Conservation (phyloP, 2,329 filamentous ascomycete species). For the Beauveria australis region DNA sequence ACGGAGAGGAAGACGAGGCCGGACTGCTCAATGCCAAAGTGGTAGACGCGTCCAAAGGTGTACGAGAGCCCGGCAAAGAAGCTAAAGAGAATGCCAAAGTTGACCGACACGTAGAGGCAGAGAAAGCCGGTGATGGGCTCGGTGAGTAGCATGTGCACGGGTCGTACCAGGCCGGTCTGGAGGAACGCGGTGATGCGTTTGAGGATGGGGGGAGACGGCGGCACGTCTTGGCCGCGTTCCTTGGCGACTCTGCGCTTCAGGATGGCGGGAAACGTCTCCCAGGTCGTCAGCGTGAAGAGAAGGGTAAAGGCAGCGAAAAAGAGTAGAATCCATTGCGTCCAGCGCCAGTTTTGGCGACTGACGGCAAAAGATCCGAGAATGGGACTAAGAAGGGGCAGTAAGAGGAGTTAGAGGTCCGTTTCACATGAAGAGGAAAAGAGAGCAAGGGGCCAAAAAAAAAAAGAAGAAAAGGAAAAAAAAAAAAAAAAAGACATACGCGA, state of each 20-base stretch:
- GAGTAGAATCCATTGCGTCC: constrained; percentile 44
- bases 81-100: constrained; percentile 43
- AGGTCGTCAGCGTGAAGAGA: constrained; percentile 30
- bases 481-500: constrained; percentile 31
- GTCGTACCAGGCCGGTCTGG: constrained; percentile 37
- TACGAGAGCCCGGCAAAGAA: constrained; percentile 46
- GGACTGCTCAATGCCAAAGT: constrained; percentile 33
- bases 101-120: constrained; percentile 40
- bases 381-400: constrained; percentile 23
- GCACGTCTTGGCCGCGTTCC: constrained; percentile 23
- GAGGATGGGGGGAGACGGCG: constrained; percentile 17
- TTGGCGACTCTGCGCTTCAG: constrained; percentile 31
- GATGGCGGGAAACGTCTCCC: constrained; percentile 51
- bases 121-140: constrained; percentile 56
- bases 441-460: too few relatives aligned
- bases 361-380: constrained; percentile 41
- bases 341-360: constrained; percentile 39
- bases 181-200: constrained; percentile 27
- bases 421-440: too few relatives aligned
- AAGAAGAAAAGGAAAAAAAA: neutral
- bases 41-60: constrained; percentile 36
- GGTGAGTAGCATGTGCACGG: constrained; percentile 49
- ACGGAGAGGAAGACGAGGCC: constrained; percentile 39
- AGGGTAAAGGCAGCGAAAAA: constrained; percentile 35
- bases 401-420: too few relatives aligned